Percentiles rank a stretch among this genome's conserved stretches.
Evolutionary conservation across 768 basidiomycete genomes (phyloP).

Genomic region (Russula griseocarnosa): DNA sequence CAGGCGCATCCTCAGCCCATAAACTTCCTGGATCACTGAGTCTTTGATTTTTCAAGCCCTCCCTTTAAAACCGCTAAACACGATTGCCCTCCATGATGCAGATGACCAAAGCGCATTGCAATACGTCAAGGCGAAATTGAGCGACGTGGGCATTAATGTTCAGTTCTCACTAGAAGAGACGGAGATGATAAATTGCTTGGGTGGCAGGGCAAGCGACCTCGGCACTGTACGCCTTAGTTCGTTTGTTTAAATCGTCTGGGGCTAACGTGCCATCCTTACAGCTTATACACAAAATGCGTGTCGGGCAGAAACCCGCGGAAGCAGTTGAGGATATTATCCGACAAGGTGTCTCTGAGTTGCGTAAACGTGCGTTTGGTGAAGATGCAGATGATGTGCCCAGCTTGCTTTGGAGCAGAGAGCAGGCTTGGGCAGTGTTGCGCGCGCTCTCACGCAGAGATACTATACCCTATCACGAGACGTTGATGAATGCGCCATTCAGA

Average conservation of each 20-base stretch:
- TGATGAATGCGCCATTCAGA: conserved; percentile 86
- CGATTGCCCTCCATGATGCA: conserved; percentile 81
- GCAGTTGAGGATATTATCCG: conserved; percentile 88
- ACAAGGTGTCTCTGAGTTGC: conserved; percentile 73
- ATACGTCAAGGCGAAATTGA: conserved; percentile 77
- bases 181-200: conserved; percentile 65
- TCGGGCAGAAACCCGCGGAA: conserved; percentile 64
- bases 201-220: conserved; percentile 88
- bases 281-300: conserved; percentile 83
- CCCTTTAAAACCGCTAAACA: conserved; percentile 75
- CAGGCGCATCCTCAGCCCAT: conserved; percentile 32
- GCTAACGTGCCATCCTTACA: conserved; percentile 32
- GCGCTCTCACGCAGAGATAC: conserved; percentile 65
- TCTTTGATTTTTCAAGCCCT: conserved; percentile 48
- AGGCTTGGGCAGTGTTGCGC: conserved; percentile 82
- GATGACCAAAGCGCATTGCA: conserved; percentile 72
- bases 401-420: conserved; percentile 79
- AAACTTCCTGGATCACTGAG: conserved; percentile 1
- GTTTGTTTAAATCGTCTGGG: background rate
- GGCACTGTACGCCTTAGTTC: conserved; percentile 56
- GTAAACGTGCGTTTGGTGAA: conserved; percentile 92
- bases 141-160: conserved; percentile 49
- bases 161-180: conserved; percentile 55
- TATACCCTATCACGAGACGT: conserved; percentile 74
- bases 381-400: conserved; percentile 83